These are phyloP conservation scores for Blepharisma undulans DNA, from an alignment of 169 alveolate genomes.

Conservation along the genomic window DNA sequence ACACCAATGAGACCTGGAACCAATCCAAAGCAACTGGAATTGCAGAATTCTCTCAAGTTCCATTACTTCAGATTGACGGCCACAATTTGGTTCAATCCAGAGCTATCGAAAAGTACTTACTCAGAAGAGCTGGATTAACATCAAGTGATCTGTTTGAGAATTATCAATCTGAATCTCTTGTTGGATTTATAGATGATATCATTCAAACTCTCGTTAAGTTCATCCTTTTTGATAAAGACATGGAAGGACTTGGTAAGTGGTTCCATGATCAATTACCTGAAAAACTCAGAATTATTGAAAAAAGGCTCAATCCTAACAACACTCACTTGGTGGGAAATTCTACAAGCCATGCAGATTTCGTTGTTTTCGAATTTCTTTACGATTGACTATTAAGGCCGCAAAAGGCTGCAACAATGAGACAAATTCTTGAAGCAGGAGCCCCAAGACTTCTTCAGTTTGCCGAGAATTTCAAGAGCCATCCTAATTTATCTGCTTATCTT, in stretches of 20 bases:
- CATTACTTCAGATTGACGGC: constrained; percentile 39
- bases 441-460: background rate
- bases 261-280: background rate
- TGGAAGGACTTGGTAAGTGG: constrained; percentile 23
- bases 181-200: background rate
- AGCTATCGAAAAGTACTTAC: constrained; percentile 42
- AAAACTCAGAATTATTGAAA: background rate
- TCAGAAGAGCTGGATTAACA: constrained; percentile 26
- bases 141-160: constrained; percentile 30
- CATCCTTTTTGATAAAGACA: background rate
- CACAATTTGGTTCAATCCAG: constrained; percentile 14
- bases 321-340: background rate
- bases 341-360: background rate
- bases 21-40: background rate
- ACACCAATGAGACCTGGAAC: background rate
- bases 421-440: background rate
- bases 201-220: background rate
- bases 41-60: background rate
- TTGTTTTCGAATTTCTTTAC: background rate
- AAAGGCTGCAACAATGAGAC: background rate
- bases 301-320: background rate
- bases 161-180: background rate
- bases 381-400: background rate
- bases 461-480: background rate
- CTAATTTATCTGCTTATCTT: background rate